Percentiles rank a stretch among this genome's conserved stretches.
Conservation (phyloP, 106 monocot species). For the Triglochin maritima region DNA sequence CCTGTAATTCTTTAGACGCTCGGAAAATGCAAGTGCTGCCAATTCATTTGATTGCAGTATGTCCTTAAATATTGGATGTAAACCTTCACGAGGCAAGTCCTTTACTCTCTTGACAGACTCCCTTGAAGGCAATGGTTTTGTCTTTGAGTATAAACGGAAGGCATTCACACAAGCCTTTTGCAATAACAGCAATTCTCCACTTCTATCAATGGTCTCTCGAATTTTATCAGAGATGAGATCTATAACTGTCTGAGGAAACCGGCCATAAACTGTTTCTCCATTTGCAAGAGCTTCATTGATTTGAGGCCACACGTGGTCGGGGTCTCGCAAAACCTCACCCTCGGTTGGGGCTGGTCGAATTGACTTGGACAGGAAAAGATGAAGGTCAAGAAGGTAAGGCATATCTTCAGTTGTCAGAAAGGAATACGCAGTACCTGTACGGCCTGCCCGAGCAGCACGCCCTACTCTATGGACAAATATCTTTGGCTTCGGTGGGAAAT, state of each 20-base stretch:
- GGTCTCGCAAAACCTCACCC: constrained; percentile 62
- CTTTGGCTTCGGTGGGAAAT: constrained; percentile 94
- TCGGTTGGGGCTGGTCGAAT: constrained; percentile 79
- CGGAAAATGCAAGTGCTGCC: constrained; percentile 87
- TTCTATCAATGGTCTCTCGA: constrained; percentile 45
- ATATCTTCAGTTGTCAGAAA: constrained; percentile 87
- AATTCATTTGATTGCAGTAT: constrained; percentile 60
- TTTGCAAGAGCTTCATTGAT: constrained; percentile 69
- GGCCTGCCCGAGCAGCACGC: constrained; percentile 77
- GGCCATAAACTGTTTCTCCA: constrained; percentile 82
- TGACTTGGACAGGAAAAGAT: constrained; percentile 95
- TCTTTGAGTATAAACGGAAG: constrained; percentile 67
- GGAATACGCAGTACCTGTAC: constrained; percentile 87
- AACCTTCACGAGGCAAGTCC: constrained; percentile 69
- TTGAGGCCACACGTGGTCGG: constrained; percentile 38
- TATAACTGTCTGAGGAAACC: constrained; percentile 72
- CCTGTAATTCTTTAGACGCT: constrained; percentile 76
- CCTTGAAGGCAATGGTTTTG: constrained; percentile 72
- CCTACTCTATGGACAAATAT: constrained; percentile 96
- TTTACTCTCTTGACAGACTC: constrained; percentile 80
- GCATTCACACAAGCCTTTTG: constrained; percentile 71
- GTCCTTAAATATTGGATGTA: constrained; percentile 71
- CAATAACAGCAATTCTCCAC: constrained; percentile 39
- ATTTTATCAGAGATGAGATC: constrained; percentile 82
- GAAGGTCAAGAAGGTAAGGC: constrained; percentile 89